A percentile compares a stretch with the other conserved stretches of the same genome.
Evolutionary conservation across 2,329 filamentous ascomycete species (phyloP).

Genomic region (Aspergillus aculeatinus): DNA sequence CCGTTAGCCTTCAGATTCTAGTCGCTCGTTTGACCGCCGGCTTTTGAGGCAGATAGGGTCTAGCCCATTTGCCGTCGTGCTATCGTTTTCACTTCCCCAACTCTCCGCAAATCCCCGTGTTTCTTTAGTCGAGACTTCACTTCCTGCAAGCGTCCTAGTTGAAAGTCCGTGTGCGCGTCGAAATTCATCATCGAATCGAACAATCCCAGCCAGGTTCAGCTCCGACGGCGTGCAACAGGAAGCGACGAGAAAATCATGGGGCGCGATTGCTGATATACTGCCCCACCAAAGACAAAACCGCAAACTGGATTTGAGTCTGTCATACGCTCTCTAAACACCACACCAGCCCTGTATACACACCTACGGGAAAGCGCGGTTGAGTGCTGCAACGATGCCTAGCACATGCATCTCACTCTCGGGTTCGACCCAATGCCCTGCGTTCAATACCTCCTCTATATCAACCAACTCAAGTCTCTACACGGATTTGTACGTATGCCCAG

Average conservation of each 20-base stretch:
- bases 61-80: not conserved
- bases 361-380: not conserved
- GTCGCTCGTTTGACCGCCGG: not conserved
- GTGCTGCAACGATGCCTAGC: slow-evolving; percentile 30
- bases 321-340: not conserved
- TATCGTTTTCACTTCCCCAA: not conserved
- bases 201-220: not conserved
- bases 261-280: not conserved
- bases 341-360: not conserved
- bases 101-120: not conserved
- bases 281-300: not conserved
- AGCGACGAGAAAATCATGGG: slow-evolving; percentile 20
- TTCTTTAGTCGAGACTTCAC: not conserved
- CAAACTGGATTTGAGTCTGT: not conserved
- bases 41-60: too few relatives aligned
- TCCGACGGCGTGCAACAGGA: not conserved
- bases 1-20: not conserved
- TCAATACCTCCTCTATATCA: slow-evolving; percentile 69
- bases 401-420: slow-evolving; percentile 67
- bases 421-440: slow-evolving; percentile 71
- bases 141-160: not conserved
- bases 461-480: slow-evolving; percentile 58
- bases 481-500: slow-evolving; percentile 59
- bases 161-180: not conserved
- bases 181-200: not conserved